Evolutionary conservation across 169 alveolate species (phyloP), one percentile per base, ranked within the genome.

Genomic region (Plasmodium berghei): DNA sequence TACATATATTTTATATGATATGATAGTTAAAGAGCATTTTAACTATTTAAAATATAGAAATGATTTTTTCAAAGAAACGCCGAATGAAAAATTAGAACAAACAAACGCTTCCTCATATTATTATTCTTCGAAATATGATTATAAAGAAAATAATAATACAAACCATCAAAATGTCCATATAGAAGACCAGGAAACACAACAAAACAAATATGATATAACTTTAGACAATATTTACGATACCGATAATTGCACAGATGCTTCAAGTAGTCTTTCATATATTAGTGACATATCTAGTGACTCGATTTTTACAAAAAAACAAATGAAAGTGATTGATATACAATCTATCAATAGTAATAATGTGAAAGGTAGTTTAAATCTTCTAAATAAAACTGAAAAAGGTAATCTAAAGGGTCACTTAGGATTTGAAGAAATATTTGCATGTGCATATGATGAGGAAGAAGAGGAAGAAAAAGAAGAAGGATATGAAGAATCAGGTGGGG

Each of bases 281-380:
- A 83, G 90, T 40, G 90, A 83, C 20, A 67, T 70, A 18, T 83
- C 90, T 83, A 70, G 48, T 16, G 90, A 83, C 52, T 83, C 90
- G 1, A 67, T 69, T 83, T 34, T 69, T 70, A 18, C 70, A 14
- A 83, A 46, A 28, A 67, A 70, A 49, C 46, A 83, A 45, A 34
- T 22, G 18, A 20, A 9, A 20, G 20, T 12, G n/a, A 46, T 14
- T 22, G 77, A 62, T 48, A 18, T 9, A 3, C 16, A 56, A 9
- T 24, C 10, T 12, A 34, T 63, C 72, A 16, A 22, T 18, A 42
- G 49, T 64, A 24, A 24, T 10, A 58, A 8, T 52, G 67, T 22
- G 9, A 52, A 70, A n/a, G 54, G 40, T 9, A n/a, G 40, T n/a
- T 64, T 46, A 20, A 24, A 83, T 5, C 9, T 59, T 72, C 34